phyloP scores from a whole-genome alignment of 345 rosid genomes.

The Aethionema arabicum region DNA sequence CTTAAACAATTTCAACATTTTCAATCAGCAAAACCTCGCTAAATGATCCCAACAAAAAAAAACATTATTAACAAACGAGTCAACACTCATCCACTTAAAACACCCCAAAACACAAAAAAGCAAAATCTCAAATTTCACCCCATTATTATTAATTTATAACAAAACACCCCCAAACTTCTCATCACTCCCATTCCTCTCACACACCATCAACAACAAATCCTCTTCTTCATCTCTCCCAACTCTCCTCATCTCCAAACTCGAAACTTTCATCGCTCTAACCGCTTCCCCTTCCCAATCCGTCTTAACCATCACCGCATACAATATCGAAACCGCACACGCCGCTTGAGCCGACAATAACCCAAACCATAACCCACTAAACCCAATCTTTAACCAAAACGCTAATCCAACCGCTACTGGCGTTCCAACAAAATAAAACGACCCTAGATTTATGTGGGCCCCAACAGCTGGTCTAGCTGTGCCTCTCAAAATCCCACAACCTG shows the following conservation, averaged over 20 bases:
- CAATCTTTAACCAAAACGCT: constrained; percentile 69
- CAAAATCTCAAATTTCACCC: constrained; percentile 16
- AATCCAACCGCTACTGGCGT: constrained; percentile 89
- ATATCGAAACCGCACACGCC: constrained; percentile 69
- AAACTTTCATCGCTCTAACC: constrained; percentile 56
- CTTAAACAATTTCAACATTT: constrained; percentile 12
- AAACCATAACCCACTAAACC: constrained; percentile 91
- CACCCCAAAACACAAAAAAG: background rate
- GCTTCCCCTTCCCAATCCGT: constrained; percentile 96
- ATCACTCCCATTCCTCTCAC: constrained; percentile 36
- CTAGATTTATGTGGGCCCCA: constrained; percentile 80
- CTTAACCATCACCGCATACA: constrained; percentile 55
- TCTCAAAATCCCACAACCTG: constrained; percentile 91
- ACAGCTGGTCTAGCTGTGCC: constrained; percentile 83
- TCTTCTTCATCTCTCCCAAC: constrained; percentile 39
- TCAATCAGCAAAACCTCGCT: constrained; percentile 20
- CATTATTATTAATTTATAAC: constrained; percentile 22
- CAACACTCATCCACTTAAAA: background rate
- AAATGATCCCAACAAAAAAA: background rate
- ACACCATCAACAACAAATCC: constrained; percentile 39
- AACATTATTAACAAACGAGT: constrained; percentile 14
- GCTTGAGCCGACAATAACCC: constrained; percentile 88
- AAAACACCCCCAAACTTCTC: constrained; percentile 36
- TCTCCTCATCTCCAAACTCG: constrained; percentile 51
- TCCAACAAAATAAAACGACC: constrained; percentile 88